Percentiles rank a stretch among this genome's conserved stretches.
These are phyloP conservation scores for Podospora fimiseda DNA, from an alignment of 495 filamentous ascomycete species.

Conservation along the genomic window DNA sequence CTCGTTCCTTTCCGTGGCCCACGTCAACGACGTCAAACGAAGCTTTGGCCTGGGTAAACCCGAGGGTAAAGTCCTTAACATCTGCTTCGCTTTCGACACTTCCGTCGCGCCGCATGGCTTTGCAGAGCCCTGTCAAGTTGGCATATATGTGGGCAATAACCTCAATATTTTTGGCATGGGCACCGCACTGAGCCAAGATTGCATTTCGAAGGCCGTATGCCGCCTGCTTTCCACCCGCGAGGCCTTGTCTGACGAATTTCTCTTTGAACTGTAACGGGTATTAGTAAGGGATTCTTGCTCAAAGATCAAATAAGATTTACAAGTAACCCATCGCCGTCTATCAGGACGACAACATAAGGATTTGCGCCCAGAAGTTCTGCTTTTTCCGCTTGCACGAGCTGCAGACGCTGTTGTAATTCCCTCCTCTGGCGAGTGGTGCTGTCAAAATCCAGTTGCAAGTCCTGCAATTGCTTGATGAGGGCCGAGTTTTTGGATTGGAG, in stretches of 20 bases:
- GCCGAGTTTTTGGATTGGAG: constrained; percentile 33
- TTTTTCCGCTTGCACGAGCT: constrained; percentile 24
- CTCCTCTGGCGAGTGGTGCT: constrained; percentile 34
- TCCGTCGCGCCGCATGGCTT: constrained; percentile 54
- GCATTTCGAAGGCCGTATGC: constrained; percentile 54
- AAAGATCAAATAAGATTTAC: constrained; percentile 31
- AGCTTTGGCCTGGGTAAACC: constrained; percentile 66
- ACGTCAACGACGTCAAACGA: constrained; percentile 74
- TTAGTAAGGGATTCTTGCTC: not conserved
- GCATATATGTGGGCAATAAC: constrained; percentile 64
- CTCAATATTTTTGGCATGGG: constrained; percentile 43
- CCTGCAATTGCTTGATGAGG: constrained; percentile 27
- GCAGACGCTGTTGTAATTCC: constrained; percentile 39
- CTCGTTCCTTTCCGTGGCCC: constrained; percentile 60
- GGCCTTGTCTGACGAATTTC: constrained; percentile 53
- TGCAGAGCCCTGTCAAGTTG: constrained; percentile 59
- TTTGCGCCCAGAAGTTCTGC: constrained; percentile 38
- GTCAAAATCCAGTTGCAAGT: constrained; percentile 38
- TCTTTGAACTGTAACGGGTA: constrained; percentile 55
- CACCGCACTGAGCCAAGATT: constrained; percentile 44
- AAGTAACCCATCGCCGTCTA: constrained; percentile 74
- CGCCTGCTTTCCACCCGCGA: constrained; percentile 65
- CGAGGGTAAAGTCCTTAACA: constrained; percentile 63
- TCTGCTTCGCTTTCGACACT: constrained; percentile 44
- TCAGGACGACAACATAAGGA: constrained; percentile 66